phyloP scores from a whole-genome alignment of 2,329 filamentous ascomycete species.

The Fusarium coffeatum region DNA sequence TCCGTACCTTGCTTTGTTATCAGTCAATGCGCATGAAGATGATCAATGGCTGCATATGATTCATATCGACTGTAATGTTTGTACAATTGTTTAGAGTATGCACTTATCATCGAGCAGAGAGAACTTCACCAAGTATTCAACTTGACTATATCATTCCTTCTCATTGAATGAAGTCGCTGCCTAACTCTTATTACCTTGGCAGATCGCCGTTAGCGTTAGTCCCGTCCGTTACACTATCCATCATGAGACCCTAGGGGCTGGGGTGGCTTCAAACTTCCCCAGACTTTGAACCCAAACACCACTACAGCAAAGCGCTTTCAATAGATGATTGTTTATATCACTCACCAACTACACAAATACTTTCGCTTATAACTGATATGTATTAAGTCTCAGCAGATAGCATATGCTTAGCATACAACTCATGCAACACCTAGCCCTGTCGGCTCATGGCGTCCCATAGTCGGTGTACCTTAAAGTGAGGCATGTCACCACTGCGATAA shows the following conservation, averaged over 20 bases:
- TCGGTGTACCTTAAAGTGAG: neutral
- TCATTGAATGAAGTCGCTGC: neutral
- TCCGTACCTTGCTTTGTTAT: slow-evolving; percentile 11
- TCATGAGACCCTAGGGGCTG: slow-evolving; percentile 16
- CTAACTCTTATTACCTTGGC: neutral
- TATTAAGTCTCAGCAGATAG: fast-evolving
- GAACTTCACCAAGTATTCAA: neutral
- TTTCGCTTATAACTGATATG: neutral
- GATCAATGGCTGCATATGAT: neutral
- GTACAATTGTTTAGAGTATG: fast-evolving
- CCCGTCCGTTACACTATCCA: neutral
- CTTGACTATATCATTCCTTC: neutral
- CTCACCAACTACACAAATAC: neutral
- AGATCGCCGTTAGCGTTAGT: neutral
- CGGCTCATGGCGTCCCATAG: neutral
- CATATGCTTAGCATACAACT: neutral
- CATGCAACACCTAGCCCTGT: neutral
- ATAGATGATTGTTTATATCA: neutral
- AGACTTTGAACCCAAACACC: neutral
- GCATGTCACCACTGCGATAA: neutral
- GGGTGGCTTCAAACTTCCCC: neutral
- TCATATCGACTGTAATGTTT: neutral
- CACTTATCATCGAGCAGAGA: neutral
- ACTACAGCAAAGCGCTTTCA: neutral
- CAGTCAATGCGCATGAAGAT: neutral